Evolutionary conservation across 73 alveolate genomes (phyloP).

Genomic region (Tetrahymena borealis): DNA sequence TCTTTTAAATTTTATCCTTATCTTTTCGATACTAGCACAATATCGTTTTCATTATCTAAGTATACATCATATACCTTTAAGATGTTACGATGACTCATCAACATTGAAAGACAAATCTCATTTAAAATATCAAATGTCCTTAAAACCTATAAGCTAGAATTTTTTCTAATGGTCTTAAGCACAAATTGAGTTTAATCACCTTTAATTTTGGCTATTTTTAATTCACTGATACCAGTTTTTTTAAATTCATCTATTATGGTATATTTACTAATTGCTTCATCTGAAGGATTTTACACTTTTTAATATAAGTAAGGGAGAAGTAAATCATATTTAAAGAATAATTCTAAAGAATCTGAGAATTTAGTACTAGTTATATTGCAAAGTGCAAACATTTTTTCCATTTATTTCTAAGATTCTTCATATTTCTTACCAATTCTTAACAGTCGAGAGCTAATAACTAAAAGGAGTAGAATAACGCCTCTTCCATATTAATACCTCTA

Average conservation of each 20-base stretch:
- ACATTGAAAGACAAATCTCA: not conserved
- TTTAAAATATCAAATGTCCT: too few relatives aligned
- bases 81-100: not conserved
- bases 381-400: not conserved
- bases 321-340: not conserved
- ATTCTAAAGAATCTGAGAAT: not conserved
- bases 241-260: not conserved
- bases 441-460: not conserved
- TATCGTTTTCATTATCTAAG: not conserved
- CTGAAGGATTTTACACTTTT: not conserved
- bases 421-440: not conserved
- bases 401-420: not conserved
- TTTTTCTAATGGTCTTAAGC: too few relatives aligned
- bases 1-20: not conserved
- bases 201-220: too few relatives aligned
- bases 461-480: not conserved
- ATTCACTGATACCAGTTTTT: not conserved
- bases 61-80: not conserved
- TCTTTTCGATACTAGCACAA: not conserved
- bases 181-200: too few relatives aligned
- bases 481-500: not conserved
- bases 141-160: not conserved
- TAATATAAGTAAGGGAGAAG: not conserved
- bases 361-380: not conserved
- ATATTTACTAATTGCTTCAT: not conserved